These are phyloP conservation scores for Theileria sp. DNA, from an alignment of 169 alveolate species.

Conservation along the genomic window DNA sequence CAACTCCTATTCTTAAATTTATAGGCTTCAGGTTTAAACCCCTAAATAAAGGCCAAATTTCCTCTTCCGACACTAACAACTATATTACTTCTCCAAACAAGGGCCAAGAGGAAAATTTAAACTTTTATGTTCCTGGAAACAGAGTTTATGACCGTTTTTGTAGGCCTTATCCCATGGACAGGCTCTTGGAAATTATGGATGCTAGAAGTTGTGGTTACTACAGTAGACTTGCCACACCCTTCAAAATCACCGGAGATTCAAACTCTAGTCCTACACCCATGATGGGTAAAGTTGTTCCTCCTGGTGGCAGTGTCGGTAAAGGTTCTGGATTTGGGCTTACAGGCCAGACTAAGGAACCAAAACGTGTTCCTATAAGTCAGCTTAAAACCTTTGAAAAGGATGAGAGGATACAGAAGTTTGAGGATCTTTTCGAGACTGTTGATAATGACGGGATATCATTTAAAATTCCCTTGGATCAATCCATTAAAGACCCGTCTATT, in stretches of 20 bases:
- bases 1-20: conserved; percentile 49
- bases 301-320: conserved; percentile 66
- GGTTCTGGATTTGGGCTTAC: conserved; percentile 58
- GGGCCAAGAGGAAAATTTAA: not conserved
- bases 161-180: conserved; percentile 65
- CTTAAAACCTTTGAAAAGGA: conserved; percentile 32
- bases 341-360: conserved; percentile 44
- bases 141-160: conserved; percentile 57
- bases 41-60: not conserved
- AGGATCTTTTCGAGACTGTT: not conserved
- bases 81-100: not conserved
- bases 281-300: conserved; percentile 52
- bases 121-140: not conserved
- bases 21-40: conserved; percentile 60
- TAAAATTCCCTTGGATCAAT: not conserved
- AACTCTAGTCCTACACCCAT: conserved; percentile 52
- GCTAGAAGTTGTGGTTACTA: conserved; percentile 59
- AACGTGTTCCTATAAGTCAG: conserved; percentile 25
- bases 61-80: not conserved
- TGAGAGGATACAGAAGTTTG: conserved; percentile 4
- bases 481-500: not conserved
- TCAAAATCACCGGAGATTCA: conserved; percentile 56
- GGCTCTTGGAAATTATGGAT: conserved; percentile 47
- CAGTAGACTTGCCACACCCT: conserved; percentile 48
- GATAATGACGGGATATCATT: conserved; percentile 10